phyloP scores from a whole-genome alignment of 2,329 filamentous ascomycete species.

The Fusarium annulatum region DNA sequence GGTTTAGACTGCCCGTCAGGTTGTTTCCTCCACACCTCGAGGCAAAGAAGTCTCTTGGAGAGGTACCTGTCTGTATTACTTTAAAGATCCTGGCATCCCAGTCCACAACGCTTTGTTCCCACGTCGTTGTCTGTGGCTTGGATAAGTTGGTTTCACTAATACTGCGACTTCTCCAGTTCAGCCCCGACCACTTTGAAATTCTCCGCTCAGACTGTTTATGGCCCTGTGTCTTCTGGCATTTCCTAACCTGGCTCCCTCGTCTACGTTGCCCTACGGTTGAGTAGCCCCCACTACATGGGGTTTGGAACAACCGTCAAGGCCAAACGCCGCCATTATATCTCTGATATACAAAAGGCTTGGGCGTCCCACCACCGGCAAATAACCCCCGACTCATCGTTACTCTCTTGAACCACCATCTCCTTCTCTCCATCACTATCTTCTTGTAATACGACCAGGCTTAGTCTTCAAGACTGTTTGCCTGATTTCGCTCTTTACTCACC shows the following conservation, averaged over 20 bases:
- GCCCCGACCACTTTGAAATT: slow-evolving; percentile 44
- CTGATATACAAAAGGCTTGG: slow-evolving; percentile 49
- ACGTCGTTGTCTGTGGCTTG: slow-evolving; percentile 44
- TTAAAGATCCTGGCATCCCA: slow-evolving; percentile 41
- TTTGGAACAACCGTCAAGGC: slow-evolving; percentile 39
- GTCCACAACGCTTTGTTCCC: slow-evolving; percentile 42
- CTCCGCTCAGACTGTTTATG: slow-evolving; percentile 42
- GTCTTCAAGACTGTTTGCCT: slow-evolving; percentile 9
- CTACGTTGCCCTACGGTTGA: slow-evolving; percentile 49
- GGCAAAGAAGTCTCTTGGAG: slow-evolving; percentile 32
- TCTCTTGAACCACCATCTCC: slow-evolving; percentile 13
- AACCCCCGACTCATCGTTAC: slow-evolving; percentile 22
- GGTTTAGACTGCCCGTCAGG: slow-evolving; percentile 46
- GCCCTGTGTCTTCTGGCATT: slow-evolving; percentile 50
- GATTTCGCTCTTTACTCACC: slow-evolving; percentile 30
- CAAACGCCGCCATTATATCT: slow-evolving; percentile 44
- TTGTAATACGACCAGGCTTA: slow-evolving; percentile 20
- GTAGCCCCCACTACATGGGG: slow-evolving; percentile 36
- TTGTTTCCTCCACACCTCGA: slow-evolving; percentile 46
- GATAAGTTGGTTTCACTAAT: slow-evolving; percentile 45
- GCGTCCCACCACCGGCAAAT: slow-evolving; percentile 38
- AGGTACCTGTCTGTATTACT: slow-evolving; percentile 31
- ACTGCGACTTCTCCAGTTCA: slow-evolving; percentile 42
- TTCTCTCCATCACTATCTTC: slow-evolving; percentile 11
- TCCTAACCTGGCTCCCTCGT: slow-evolving; percentile 53